phyloP scores from a whole-genome alignment of 176 grass and related monocot genomes.

The Thalia dealbata region DNA sequence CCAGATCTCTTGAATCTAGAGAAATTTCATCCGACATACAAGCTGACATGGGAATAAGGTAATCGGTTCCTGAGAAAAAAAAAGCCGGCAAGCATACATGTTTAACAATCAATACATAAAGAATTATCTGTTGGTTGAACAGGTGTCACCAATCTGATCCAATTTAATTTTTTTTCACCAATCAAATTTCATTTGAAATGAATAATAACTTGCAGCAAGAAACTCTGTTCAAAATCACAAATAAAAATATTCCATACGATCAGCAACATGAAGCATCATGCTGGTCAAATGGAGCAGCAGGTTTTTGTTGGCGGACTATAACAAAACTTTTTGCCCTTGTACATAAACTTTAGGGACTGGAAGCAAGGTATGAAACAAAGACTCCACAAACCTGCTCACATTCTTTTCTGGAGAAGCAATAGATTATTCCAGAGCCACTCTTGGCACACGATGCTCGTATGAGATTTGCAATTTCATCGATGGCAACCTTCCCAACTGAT shows the following conservation, averaged over 20 bases:
- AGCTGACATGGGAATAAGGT: too few relatives aligned
- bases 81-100: background rate
- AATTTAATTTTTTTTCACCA: background rate
- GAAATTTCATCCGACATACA: too few relatives aligned
- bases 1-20: too few relatives aligned
- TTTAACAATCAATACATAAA: background rate
- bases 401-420: constrained; percentile 95
- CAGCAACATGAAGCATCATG: background rate
- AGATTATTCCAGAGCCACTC: constrained; percentile 89
- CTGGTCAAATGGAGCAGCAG: background rate
- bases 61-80: too few relatives aligned
- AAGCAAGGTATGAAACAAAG: background rate
- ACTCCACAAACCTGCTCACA: constrained; percentile 59
- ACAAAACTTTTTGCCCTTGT: background rate
- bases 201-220: background rate
- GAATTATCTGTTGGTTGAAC: background rate
- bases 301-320: background rate
- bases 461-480: constrained; percentile 82
- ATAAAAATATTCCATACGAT: background rate
- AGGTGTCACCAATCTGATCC: background rate
- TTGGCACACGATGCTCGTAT: constrained; percentile 65
- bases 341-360: constrained; percentile 19
- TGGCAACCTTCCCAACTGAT: constrained; percentile 56
- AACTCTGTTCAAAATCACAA: background rate
- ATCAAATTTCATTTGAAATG: background rate